phyloP scores from a whole-genome alignment of 305 asterid species.

The Vinca major region DNA sequence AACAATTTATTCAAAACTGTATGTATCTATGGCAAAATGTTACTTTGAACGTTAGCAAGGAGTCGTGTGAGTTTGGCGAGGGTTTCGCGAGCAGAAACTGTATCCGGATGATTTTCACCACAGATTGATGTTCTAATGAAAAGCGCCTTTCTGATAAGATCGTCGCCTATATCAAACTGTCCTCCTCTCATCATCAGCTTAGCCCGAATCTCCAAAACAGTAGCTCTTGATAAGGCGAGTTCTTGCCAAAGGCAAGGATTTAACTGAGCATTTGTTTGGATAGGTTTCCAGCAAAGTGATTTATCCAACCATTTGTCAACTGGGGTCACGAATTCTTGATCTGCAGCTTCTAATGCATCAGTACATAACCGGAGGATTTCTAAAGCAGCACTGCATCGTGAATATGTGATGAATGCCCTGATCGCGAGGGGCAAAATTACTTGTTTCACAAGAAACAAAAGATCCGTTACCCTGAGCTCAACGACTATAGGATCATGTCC shows the following conservation, averaged over 20 bases:
- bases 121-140: slow-evolving; percentile 74
- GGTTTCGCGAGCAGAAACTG: slow-evolving; percentile 79
- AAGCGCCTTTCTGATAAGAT: slow-evolving; percentile 70
- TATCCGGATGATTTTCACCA: slow-evolving; percentile 88
- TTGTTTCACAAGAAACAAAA: slow-evolving; percentile 65
- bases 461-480: slow-evolving; percentile 62
- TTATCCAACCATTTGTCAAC: slow-evolving; percentile 86
- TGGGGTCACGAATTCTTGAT: slow-evolving; percentile 75
- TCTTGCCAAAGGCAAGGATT: slow-evolving; percentile 94
- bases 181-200: slow-evolving; percentile 93
- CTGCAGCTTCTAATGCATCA: slow-evolving; percentile 89
- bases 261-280: slow-evolving; percentile 72
- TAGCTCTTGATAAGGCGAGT: slow-evolving; percentile 77
- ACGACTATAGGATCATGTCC: slow-evolving; percentile 70
- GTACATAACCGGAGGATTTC: slow-evolving; percentile 87
- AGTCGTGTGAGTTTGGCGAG: slow-evolving; percentile 72
- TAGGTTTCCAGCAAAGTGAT: slow-evolving; percentile 78
- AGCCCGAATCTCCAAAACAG: slow-evolving; percentile 72
- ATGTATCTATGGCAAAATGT: slow-evolving; percentile 55
- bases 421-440: slow-evolving; percentile 70
- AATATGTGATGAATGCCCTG: slow-evolving; percentile 58
- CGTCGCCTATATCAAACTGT: slow-evolving; percentile 68
- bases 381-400: slow-evolving; percentile 70
- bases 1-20: slow-evolving; percentile 18
- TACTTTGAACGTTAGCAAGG: slow-evolving; percentile 53